phyloP scores from a whole-genome alignment of 257 asterid species.

The Agastache rugosa region DNA sequence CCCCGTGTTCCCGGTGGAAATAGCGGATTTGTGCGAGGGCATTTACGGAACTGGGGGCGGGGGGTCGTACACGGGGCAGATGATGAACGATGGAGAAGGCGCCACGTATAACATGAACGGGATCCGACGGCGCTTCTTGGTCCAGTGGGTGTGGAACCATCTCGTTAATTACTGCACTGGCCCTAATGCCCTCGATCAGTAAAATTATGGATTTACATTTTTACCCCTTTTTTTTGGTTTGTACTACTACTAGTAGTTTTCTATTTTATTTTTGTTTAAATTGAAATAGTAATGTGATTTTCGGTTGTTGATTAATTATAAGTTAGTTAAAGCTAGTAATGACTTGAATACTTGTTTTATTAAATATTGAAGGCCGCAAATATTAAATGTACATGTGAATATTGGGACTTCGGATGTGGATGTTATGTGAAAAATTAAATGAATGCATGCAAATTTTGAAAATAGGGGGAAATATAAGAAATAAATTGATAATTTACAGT shows the following conservation, averaged over 20 bases:
- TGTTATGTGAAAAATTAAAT: background rate
- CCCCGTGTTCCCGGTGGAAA: conserved; percentile 84
- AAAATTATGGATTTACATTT: conserved; percentile 19
- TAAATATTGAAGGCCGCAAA: background rate
- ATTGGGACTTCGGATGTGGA: background rate
- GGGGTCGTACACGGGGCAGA: conserved; percentile 86
- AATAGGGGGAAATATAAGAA: background rate
- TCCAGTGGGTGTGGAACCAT: conserved; percentile 94
- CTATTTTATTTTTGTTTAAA: background rate
- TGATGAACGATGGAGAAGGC: conserved; percentile 72
- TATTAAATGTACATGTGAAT: background rate
- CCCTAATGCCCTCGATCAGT: conserved; percentile 95
- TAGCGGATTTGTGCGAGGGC: conserved; percentile 93
- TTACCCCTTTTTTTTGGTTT: background rate
- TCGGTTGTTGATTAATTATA: conserved; percentile 9
- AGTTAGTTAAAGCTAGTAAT: conserved; percentile 1
- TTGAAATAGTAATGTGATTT: background rate
- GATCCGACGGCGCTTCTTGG: conserved; percentile 78
- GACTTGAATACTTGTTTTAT: background rate
- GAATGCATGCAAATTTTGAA: background rate
- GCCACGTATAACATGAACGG: conserved; percentile 91
- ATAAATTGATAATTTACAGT: no score
- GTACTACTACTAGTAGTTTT: background rate
- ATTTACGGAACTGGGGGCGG: conserved; percentile 91
- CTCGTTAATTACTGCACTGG: conserved; percentile 79